Percentiles rank a stretch among this genome's conserved stretches.
Evolutionary conservation across 2,329 filamentous ascomycete species (phyloP).

Genomic region (Akanthomyces lecanii): DNA sequence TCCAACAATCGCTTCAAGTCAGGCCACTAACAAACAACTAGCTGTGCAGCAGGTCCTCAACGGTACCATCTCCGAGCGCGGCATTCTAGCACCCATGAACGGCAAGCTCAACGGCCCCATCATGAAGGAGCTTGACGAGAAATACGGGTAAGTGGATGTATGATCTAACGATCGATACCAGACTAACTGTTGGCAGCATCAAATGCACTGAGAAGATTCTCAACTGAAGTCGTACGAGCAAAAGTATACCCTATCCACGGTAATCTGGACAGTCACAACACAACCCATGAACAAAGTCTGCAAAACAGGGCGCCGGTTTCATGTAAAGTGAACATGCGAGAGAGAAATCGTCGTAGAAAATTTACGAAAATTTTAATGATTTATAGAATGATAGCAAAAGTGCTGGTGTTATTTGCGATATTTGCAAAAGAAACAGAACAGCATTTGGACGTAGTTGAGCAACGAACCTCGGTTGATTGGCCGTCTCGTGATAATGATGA

Average conservation of each 20-base stretch:
- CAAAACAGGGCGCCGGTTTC: background rate
- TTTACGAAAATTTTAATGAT: background rate
- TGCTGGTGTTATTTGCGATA: background rate
- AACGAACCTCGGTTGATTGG: background rate
- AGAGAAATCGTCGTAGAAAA: background rate
- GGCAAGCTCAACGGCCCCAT: constrained; percentile 67
- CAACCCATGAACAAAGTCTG: background rate
- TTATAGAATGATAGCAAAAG: constrained; percentile 5
- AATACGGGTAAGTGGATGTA: constrained; percentile 49
- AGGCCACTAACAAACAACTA: constrained; percentile 40
- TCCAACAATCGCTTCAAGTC: background rate
- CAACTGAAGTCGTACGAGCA: background rate
- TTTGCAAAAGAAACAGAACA: background rate
- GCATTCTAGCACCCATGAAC: constrained; percentile 73
- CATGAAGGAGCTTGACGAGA: constrained; percentile 72
- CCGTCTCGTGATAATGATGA: background rate
- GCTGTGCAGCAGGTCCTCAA: constrained; percentile 76
- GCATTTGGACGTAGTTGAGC: background rate
- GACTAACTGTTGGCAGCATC: constrained; percentile 8
- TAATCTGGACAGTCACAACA: background rate
- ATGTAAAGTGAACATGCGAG: background rate
- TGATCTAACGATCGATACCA: fast-evolving
- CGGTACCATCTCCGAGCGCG: constrained; percentile 67
- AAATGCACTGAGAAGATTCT: constrained; percentile 15
- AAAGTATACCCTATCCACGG: background rate